phyloP scores from a whole-genome alignment of 1,284 basidiomycete species.

The Ustilago trichophora region DNA sequence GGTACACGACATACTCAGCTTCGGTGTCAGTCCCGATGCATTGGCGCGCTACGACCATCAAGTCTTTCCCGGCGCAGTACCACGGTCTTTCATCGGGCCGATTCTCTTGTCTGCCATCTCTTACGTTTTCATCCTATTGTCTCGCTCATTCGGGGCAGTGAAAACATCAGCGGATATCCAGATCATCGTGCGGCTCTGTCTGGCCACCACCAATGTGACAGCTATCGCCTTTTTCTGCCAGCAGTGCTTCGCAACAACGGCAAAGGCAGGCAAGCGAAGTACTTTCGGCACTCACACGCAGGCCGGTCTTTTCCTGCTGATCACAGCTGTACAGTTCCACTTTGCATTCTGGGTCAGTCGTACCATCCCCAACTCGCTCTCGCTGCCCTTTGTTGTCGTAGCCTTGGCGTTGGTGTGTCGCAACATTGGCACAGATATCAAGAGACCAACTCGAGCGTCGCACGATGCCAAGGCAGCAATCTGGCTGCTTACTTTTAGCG shows the following conservation, averaged over 20 bases:
- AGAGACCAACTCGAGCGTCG: constrained; percentile 7
- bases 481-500: constrained; percentile 73
- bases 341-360: constrained; percentile 90
- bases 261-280: background rate
- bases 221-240: constrained; percentile 75
- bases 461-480: constrained; percentile 58
- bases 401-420: constrained; percentile 73
- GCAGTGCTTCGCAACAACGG: constrained; percentile 70
- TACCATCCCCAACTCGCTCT: constrained; percentile 93
- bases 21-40: constrained; percentile 71
- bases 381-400: constrained; percentile 78
- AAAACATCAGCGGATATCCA: constrained; percentile 73
- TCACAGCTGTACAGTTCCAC: constrained; percentile 87
- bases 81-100: constrained; percentile 84
- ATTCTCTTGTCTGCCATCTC: constrained; percentile 57
- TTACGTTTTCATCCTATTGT: constrained; percentile 63
- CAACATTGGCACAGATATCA: background rate
- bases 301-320: constrained; percentile 69
- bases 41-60: constrained; percentile 83
- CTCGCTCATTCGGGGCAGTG: constrained; percentile 68
- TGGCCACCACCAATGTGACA: constrained; percentile 76
- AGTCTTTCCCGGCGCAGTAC: constrained; percentile 86
- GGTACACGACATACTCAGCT: constrained; percentile 83
- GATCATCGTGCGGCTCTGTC: constrained; percentile 76
- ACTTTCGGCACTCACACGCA: too few relatives aligned